Evolutionary conservation across 768 basidiomycete species (phyloP).

Genomic region (Pulveroboletus sp.): DNA sequence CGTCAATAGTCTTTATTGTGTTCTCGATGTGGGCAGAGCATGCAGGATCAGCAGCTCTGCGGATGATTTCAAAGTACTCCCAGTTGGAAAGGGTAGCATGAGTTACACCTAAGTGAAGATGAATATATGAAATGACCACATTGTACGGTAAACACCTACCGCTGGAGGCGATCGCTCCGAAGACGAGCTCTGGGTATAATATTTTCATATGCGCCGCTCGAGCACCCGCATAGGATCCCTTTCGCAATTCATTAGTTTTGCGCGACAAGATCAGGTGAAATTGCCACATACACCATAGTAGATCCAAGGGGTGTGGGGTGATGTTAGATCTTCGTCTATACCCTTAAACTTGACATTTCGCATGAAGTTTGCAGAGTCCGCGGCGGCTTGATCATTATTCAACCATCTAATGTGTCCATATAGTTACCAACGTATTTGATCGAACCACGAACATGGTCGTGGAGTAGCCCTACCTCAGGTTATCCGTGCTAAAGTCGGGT

Average conservation of each 20-base stretch:
- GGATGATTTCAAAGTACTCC: conserved; percentile 85
- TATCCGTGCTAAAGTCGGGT: conserved; percentile 72
- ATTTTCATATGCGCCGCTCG: conserved; percentile 88
- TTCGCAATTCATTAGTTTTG: conserved; percentile 1
- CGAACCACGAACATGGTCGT: neutral
- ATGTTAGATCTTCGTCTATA: conserved; percentile 64
- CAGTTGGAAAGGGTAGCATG: conserved; percentile 79
- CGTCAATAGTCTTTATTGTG: conserved; percentile 57
- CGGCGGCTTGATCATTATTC: conserved; percentile 82
- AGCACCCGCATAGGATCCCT: conserved; percentile 92
- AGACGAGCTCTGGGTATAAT: conserved; percentile 84
- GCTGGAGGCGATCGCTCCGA: conserved; percentile 84
- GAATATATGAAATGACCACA: neutral
- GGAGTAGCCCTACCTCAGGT: conserved; percentile 51
- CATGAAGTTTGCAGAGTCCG: conserved; percentile 93
- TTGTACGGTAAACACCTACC: conserved; percentile 39
- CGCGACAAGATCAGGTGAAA: neutral
- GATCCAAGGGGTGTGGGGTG: conserved; percentile 78
- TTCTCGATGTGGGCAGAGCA: conserved; percentile 58
- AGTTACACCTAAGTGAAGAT: conserved; percentile 57
- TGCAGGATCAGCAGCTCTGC: conserved; percentile 56
- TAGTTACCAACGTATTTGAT: conserved; percentile 4
- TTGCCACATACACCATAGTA: conserved; percentile 75
- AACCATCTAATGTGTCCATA: conserved; percentile 56
- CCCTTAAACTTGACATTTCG: conserved; percentile 68